Percentiles rank a stretch among this genome's conserved stretches.
Conservation (phyloP, 2,329 filamentous ascomycete genomes). For the Madurella mycetomatis region DNA sequence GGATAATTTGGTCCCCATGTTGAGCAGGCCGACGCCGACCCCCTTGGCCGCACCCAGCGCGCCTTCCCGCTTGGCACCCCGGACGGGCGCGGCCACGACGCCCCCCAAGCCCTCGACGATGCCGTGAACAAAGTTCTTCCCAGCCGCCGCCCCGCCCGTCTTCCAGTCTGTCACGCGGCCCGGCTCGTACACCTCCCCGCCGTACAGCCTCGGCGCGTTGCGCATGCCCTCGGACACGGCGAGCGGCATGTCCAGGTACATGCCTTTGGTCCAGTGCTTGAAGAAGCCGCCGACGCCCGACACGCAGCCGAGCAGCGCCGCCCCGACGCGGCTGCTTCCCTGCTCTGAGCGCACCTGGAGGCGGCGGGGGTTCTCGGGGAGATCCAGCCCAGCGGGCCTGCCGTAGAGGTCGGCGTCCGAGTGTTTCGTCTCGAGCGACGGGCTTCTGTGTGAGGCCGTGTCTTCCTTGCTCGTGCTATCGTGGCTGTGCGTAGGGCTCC, state of each 20-base stretch:
- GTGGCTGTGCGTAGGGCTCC: not conserved
- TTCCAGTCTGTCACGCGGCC: not conserved
- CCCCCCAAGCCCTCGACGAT: not conserved
- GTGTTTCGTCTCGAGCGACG: not conserved
- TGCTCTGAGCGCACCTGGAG: not conserved
- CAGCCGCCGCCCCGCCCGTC: not conserved
- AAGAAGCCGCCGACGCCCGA: slow-evolving; percentile 1
- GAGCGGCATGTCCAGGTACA: slow-evolving; percentile 6
- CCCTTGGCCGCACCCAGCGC: slow-evolving; percentile 1
- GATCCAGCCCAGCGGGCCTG: not conserved
- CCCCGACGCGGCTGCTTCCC: not conserved
- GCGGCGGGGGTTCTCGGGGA: not conserved
- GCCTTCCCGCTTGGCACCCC: not conserved
- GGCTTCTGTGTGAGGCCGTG: not conserved
- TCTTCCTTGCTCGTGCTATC: not conserved
- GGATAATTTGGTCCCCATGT: too few species aligned
- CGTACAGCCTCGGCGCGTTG: not conserved
- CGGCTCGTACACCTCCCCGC: not conserved
- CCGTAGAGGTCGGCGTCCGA: not conserved
- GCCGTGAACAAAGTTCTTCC: not conserved
- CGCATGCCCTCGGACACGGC: slow-evolving; percentile 1
- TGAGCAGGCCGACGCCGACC: too few species aligned
- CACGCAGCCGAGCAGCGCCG: not conserved
- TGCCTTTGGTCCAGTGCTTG: slow-evolving; percentile 1
- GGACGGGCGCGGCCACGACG: not conserved